A percentile compares a stretch with the other conserved stretches of the same genome.
These are phyloP conservation scores for Aspergillus nanangensis DNA, from an alignment of 495 filamentous ascomycete genomes.

Conservation along the genomic window DNA sequence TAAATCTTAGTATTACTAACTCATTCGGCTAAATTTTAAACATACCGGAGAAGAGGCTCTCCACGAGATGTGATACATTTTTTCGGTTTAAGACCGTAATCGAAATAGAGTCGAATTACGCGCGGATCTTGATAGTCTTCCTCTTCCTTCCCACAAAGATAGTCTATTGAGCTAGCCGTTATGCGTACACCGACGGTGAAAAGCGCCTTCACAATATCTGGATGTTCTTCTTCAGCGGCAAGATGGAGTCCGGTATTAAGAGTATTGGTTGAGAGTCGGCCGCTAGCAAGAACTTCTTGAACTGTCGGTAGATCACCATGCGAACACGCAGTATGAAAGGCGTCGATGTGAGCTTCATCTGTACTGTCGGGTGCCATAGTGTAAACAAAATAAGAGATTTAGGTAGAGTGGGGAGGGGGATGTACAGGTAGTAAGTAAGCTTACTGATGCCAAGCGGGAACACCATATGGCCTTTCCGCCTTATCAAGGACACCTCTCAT, in stretches of 20 bases:
- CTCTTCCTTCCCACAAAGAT: slow-evolving; percentile 3
- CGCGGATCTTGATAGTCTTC: slow-evolving; percentile 2
- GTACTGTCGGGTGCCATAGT: too few relatives aligned
- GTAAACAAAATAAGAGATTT: too few relatives aligned
- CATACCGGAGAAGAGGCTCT: not conserved
- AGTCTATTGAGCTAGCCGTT: not conserved
- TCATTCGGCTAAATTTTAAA: not conserved
- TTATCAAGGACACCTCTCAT: too few relatives aligned
- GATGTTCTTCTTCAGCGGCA: slow-evolving; percentile 2
- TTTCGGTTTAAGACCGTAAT: not conserved
- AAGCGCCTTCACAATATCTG: slow-evolving; percentile 6
- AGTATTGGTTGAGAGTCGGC: slow-evolving; percentile 3
- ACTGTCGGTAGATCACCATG: too few relatives aligned
- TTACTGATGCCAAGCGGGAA: too few relatives aligned
- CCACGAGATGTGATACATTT: not conserved
- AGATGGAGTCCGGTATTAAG: slow-evolving; percentile 6
- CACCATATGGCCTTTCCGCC: too few relatives aligned
- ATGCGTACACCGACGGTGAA: slow-evolving; percentile 7
- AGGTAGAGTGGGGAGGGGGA: too few relatives aligned
- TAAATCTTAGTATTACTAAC: not conserved
- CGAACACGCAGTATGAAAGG: too few relatives aligned
- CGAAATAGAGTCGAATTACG: slow-evolving; percentile 2
- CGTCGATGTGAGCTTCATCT: too few relatives aligned
- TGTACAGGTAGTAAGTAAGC: too few relatives aligned
- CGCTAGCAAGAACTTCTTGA: slow-evolving; percentile 8